Evolutionary conservation across 768 basidiomycete genomes (phyloP).

Genomic region (Phaffia australis): DNA sequence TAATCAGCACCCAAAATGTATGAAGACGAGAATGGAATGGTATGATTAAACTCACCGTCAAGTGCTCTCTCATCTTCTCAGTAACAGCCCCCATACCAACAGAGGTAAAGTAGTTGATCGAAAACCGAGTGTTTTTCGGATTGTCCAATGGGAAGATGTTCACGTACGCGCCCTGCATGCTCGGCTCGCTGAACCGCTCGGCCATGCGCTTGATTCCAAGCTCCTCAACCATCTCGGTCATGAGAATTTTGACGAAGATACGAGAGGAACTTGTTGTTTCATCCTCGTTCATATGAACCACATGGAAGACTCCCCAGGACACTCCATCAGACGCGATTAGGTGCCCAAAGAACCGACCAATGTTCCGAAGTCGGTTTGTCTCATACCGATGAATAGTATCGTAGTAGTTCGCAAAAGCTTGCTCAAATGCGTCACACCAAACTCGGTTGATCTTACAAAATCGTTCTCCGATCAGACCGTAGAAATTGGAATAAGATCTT

Average conservation of each 20-base stretch:
- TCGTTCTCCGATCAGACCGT: constrained; percentile 88
- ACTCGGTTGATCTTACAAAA: constrained; percentile 91
- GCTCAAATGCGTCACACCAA: constrained; percentile 82
- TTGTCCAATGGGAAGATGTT: constrained; percentile 94
- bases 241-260: constrained; percentile 95
- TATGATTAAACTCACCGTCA: constrained; percentile 53
- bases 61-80: constrained; percentile 90
- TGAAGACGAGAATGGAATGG: neutral
- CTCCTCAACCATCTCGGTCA: constrained; percentile 87
- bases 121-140: constrained; percentile 89
- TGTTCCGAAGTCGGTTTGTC: constrained; percentile 93
- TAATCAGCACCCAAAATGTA: neutral
- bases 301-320: constrained; percentile 75
- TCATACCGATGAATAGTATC: constrained; percentile 96
- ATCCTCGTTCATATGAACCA: constrained; percentile 89
- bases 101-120: constrained; percentile 97
- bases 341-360: constrained; percentile 93
- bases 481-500: constrained; percentile 94
- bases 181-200: constrained; percentile 80
- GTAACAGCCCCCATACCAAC: constrained; percentile 82
- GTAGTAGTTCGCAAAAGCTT: constrained; percentile 81
- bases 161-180: constrained; percentile 57
- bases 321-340: constrained; percentile 73
- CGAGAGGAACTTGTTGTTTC: constrained; percentile 91
- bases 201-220: constrained; percentile 80